phyloP scores from a whole-genome alignment of 106 monocot species.

The Cymbidium sinense region DNA sequence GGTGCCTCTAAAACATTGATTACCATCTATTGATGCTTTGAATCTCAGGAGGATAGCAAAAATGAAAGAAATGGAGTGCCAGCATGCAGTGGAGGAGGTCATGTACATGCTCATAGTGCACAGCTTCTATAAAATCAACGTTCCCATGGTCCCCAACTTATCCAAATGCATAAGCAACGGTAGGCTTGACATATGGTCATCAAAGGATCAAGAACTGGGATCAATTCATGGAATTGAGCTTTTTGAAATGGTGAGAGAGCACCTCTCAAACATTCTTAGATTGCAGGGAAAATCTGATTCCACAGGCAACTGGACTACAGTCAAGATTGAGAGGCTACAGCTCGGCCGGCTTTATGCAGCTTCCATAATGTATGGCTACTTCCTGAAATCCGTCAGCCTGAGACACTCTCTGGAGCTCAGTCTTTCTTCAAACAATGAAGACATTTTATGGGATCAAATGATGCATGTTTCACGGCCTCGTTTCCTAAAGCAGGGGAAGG shows the following conservation, averaged over 20 bases:
- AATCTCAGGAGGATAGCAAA: conserved; percentile 53
- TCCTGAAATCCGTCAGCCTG: conserved; percentile 38
- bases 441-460: conserved; percentile 9
- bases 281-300: conserved; percentile 15
- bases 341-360: conserved; percentile 56
- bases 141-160: conserved; percentile 49
- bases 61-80: conserved; percentile 46
- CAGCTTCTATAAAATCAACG: conserved; percentile 45
- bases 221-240: conserved; percentile 41
- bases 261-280: conserved; percentile 36
- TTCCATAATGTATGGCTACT: conserved; percentile 62
- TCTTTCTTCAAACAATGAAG: conserved; percentile 25
- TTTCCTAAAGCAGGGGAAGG: not conserved
- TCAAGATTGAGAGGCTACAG: conserved; percentile 38
- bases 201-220: conserved; percentile 40
- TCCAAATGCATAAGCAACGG: conserved; percentile 21
- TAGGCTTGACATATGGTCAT: conserved; percentile 32
- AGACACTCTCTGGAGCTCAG: conserved; percentile 42
- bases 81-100: conserved; percentile 45
- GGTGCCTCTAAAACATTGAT: not conserved
- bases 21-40: not conserved
- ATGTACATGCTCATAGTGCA: conserved; percentile 60
- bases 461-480: not conserved
- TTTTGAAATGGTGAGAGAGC: conserved; percentile 38
- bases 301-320: conserved; percentile 12